Conservation (phyloP, 2,329 filamentous ascomycete genomes). For the Trichoderma oligosporum region DNA sequence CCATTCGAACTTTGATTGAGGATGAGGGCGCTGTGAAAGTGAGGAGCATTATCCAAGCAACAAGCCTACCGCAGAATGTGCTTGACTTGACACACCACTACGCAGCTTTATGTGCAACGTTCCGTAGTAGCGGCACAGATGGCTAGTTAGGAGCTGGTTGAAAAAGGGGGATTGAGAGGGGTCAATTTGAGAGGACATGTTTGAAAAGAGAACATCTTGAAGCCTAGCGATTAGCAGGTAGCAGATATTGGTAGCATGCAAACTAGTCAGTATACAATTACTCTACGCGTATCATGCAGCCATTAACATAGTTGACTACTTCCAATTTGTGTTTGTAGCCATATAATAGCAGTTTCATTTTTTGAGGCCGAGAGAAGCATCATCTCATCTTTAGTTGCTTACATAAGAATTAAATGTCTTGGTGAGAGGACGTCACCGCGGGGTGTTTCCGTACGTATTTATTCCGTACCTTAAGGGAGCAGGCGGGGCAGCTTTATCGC, state of each 20-base stretch:
- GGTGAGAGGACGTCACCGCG: conserved; percentile 19
- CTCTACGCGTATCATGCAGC: background rate
- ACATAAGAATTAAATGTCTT: background rate
- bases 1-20: conserved; percentile 89
- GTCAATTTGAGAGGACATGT: background rate
- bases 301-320: background rate
- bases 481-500: conserved; percentile 19
- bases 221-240: conserved; percentile 2
- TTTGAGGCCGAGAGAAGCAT: background rate
- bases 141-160: conserved; percentile 46
- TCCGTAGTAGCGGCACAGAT: conserved; percentile 90
- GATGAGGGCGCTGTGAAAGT: conserved; percentile 97
- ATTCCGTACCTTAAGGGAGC: background rate
- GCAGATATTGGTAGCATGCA: background rate
- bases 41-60: conserved; percentile 93
- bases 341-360: too few relatives aligned
- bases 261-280: background rate
- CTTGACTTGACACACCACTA: conserved; percentile 95
- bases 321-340: background rate
- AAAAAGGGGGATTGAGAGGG: background rate
- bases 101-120: conserved; percentile 87
- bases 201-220: background rate
- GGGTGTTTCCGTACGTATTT: background rate
- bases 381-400: background rate
- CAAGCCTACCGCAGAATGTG: conserved; percentile 86